A percentile compares a stretch with the other conserved stretches of the same genome.
Conservation (phyloP, 768 basidiomycete genomes). For the Pisolithus microcarpus region DNA sequence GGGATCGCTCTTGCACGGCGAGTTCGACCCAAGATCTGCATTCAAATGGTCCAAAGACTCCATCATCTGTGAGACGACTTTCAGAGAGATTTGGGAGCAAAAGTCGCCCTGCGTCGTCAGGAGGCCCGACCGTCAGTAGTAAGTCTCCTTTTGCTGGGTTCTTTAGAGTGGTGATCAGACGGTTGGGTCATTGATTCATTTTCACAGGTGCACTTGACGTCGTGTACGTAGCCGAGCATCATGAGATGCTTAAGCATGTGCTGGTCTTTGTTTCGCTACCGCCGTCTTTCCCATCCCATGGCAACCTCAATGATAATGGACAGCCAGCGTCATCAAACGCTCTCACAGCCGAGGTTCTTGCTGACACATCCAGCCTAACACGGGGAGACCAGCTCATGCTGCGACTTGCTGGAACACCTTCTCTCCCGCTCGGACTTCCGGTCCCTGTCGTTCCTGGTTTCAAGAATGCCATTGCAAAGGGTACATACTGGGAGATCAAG, state of each 20-base stretch:
- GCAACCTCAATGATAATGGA: not conserved
- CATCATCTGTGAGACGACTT: conserved; percentile 14
- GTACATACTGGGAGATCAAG: conserved; percentile 68
- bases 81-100: conserved; percentile 20
- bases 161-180: not conserved
- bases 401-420: conserved; percentile 50
- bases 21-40: conserved; percentile 7
- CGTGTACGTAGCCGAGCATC: conserved; percentile 65
- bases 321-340: conserved; percentile 25
- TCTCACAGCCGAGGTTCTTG: conserved; percentile 55
- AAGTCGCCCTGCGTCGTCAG: conserved; percentile 12
- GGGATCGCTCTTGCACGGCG: conserved; percentile 12
- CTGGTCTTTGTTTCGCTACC: conserved; percentile 56
- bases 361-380: conserved; percentile 33
- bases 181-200: not conserved
- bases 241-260: conserved; percentile 77
- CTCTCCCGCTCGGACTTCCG: conserved; percentile 51
- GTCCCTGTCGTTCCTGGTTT: conserved; percentile 53
- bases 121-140: conserved; percentile 12
- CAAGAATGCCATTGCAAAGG: conserved; percentile 48
- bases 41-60: conserved; percentile 6
- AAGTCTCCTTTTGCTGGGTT: conserved; percentile 2
- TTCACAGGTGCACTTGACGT: conserved; percentile 32
- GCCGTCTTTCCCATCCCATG: not conserved
- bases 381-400: conserved; percentile 54